Base-by-base conservation (phyloP, 2,329 filamentous ascomycete genomes). In the Fusarium kyushuense region DNA sequence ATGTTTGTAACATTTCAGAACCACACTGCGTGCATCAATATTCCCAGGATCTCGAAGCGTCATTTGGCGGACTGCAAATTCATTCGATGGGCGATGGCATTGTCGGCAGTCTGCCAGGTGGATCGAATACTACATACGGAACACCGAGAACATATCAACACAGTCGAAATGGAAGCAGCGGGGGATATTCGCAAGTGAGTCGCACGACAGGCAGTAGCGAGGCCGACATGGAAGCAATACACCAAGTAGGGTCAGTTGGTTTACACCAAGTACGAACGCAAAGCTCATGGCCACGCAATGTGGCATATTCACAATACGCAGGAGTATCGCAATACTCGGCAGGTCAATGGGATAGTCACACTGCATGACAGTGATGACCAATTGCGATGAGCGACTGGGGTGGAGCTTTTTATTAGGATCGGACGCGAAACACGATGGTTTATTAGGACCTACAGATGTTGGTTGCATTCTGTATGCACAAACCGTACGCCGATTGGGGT, bases 11-110 rank as follows among this genome's bases (percentile, higher is more conserved):
- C 25, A 83, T 86, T 45, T 57, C 74, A 7, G 84, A 86, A 72
- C 84, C 84, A 51, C 85, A 87, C 69, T 87, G 85, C 73, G 82
- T 85, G n/a, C 82, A 85, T 57, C 79, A 82, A 61, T 85, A 85
- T 62, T 77, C 76, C 16, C 70, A 75, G 13, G 77, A 78, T 13
- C 54, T 81, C 17, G 67, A 74, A 17, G 61, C 71, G n/a, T 67
- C 73, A 3, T 66, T 76, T 19, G 64, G 71, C 7, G 69, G 59
- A 16, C 58, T 75, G 49, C 67, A 68, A 16, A 70, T 75, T 10
- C 65, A 70, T 23, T 3, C 47, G 33, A 41, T 62, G 4, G 52
- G 54, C 2, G 67, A 73, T 43, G 36, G 41, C 17, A 53, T 60
- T 30, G 33, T 59, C 36, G 52, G 54, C 14, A 55, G 46, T 8